Percentiles rank a stretch among this genome's conserved stretches.
These are phyloP conservation scores for Prunus salicina DNA, from an alignment of 306 rosid genomes.

Conservation along the genomic window DNA sequence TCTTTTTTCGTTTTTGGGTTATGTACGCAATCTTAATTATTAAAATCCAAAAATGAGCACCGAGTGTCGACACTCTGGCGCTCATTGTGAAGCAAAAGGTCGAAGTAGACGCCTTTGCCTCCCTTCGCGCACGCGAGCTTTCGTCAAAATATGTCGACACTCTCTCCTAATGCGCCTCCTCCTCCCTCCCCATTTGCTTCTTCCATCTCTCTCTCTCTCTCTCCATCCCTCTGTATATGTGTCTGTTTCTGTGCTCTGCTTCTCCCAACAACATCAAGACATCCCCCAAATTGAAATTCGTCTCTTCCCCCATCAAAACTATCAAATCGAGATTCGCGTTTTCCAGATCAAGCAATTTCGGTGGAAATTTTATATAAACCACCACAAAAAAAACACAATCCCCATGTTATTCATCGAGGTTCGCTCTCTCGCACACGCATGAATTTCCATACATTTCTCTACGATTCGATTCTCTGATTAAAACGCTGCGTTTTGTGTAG, in stretches of 20 bases:
- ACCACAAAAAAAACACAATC: neutral
- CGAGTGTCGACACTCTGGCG: constrained; percentile 75
- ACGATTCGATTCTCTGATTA: neutral
- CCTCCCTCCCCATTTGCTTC: too few species aligned
- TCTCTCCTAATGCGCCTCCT: constrained; percentile 6
- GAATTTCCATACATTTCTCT: neutral
- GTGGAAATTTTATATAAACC: neutral
- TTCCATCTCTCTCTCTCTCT: neutral
- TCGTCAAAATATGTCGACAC: constrained; percentile 63
- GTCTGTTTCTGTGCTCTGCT: neutral
- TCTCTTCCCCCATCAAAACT: neutral
- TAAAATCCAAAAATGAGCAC: neutral
- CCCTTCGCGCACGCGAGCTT: neutral
- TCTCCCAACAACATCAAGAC: neutral
- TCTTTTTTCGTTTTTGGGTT: neutral
- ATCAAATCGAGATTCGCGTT: constrained; percentile 8
- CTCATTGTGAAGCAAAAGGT: constrained; percentile 28
- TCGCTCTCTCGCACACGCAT: neutral
- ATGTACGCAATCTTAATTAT: neutral
- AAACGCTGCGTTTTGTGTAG: constrained; percentile 26
- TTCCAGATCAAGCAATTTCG: neutral
- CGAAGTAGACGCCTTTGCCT: neutral
- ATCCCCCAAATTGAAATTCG: neutral
- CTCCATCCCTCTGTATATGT: neutral
- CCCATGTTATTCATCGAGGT: constrained; percentile 72